Conservation (phyloP, 2,329 filamentous ascomycete genomes). For the Grosmannia clavigera region DNA sequence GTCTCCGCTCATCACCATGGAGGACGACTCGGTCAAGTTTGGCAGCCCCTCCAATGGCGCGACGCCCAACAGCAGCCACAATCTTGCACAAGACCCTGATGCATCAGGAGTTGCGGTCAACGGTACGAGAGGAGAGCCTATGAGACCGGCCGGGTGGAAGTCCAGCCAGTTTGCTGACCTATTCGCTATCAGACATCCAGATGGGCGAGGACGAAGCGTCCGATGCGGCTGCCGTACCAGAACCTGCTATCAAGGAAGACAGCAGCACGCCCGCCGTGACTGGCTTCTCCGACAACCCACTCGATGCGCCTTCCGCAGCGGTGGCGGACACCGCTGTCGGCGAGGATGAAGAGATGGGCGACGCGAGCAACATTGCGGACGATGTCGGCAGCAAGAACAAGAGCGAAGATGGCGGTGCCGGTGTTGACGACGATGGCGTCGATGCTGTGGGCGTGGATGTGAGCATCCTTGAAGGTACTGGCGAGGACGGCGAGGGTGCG, state of each 20-base stretch:
- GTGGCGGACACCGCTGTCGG: constrained; percentile 45
- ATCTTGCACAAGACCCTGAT: constrained; percentile 40
- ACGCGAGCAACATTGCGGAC: constrained; percentile 22
- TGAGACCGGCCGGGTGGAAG: not conserved
- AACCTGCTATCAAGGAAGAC: constrained; percentile 47
- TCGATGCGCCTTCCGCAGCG: constrained; percentile 55
- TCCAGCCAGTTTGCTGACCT: not conserved
- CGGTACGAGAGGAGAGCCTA: constrained; percentile 26
- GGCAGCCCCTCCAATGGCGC: constrained; percentile 44
- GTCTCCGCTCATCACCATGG: constrained; percentile 33
- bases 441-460: not conserved
- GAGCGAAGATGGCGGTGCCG: not conserved
- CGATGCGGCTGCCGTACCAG: constrained; percentile 14
- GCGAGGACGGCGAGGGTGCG: constrained; percentile 17
- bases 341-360: constrained; percentile 74
- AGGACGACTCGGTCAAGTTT: constrained; percentile 42
- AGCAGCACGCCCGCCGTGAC: constrained; percentile 45
- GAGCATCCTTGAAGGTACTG: constrained; percentile 27
- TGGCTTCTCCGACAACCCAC: constrained; percentile 45
- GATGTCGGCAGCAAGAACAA: constrained; percentile 6
- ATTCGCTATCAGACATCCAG: constrained; percentile 39
- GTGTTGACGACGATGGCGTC: not conserved
- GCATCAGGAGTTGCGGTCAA: constrained; percentile 24
- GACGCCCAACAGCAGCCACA: constrained; percentile 44
- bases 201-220: constrained; percentile 41